Conservation (phyloP, 2,329 filamentous ascomycete genomes). For the Graphiopsis chlorocephala region DNA sequence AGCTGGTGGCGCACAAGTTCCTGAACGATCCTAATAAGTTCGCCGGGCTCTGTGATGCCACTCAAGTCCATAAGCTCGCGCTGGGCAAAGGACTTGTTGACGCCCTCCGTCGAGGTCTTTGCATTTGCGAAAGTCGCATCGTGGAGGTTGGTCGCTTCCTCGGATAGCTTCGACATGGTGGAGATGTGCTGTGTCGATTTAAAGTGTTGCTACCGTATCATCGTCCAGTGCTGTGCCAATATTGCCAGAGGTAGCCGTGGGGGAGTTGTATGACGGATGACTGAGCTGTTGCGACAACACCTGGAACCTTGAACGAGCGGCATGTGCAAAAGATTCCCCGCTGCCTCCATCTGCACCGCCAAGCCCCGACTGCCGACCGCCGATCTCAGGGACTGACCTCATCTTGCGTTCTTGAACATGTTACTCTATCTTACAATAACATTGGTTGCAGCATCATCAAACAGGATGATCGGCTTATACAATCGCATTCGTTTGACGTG, state of each 20-base stretch:
- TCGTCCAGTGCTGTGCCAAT: background rate
- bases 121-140: constrained; percentile 12
- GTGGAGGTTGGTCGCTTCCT: constrained; percentile 16
- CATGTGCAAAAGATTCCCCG: constrained; percentile 1
- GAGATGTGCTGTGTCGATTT: constrained; percentile 3
- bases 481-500: no score
- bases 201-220: constrained; percentile 2
- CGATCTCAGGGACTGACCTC: background rate
- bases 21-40: constrained; percentile 32
- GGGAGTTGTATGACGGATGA: background rate
- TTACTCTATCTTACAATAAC: background rate
- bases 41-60: constrained; percentile 21
- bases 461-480: no score
- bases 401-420: background rate
- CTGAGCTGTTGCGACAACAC: background rate
- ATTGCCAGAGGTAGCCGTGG: background rate
- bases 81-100: constrained; percentile 33
- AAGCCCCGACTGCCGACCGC: background rate
- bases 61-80: constrained; percentile 30
- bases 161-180: constrained; percentile 16
- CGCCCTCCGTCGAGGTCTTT: constrained; percentile 27
- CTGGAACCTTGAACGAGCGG: background rate
- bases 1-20: constrained; percentile 31
- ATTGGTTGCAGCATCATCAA: no score
- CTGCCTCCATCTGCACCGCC: background rate